Evolutionary conservation across 2,329 filamentous ascomycete species (phyloP), one percentile per base, ranked within the genome.

Genomic region (Xylaria sp.): DNA sequence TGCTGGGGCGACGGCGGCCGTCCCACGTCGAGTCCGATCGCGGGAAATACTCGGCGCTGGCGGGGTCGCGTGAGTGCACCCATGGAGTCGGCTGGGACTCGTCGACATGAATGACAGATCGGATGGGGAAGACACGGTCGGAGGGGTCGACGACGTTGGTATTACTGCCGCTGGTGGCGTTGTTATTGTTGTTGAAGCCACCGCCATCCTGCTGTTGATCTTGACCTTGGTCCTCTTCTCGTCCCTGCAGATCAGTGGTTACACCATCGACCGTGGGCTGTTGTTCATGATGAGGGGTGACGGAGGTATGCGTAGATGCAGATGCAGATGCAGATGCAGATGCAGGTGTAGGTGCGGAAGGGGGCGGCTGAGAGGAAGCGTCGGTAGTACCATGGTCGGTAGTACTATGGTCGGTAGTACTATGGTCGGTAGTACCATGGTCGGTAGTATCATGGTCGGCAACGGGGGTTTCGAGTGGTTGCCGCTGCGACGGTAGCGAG

Each of bases 41-140:
- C 8, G 79, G 72, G 59, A 82, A 81, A 67, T 81, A 81, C n/a
- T 82, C 81, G 42, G 76, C 71, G 12, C 84, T 82, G 54, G 73
- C 76, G 5, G 79, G 74, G 69, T 76, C 84, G 81, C 80, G 76
- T 2, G 70, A 50, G 21, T 69, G 59, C 5, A 66, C 65, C 66
- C 71, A 71, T 3, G 74, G 72, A 8, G 68, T 85, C 81, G 68
- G 77, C 74, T 72, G 79, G 67, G 72, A 78, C 70, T 70, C 87
- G 73, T 92, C 90, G 48, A 94, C 88, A 6, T 88, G 92, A 27
- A 95, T 84, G 51, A 93, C 90, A n/a, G 92, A 94, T 58, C 92
- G 88, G 37, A 95, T 92, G n/a, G 92, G 92, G 65, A 92, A 95
- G 5, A 95, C 91, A 63, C 91, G 87, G 75, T 94, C 85, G 37